Evolutionary conservation across 306 rosid species (phyloP).

Genomic region (Benincasa hispida): DNA sequence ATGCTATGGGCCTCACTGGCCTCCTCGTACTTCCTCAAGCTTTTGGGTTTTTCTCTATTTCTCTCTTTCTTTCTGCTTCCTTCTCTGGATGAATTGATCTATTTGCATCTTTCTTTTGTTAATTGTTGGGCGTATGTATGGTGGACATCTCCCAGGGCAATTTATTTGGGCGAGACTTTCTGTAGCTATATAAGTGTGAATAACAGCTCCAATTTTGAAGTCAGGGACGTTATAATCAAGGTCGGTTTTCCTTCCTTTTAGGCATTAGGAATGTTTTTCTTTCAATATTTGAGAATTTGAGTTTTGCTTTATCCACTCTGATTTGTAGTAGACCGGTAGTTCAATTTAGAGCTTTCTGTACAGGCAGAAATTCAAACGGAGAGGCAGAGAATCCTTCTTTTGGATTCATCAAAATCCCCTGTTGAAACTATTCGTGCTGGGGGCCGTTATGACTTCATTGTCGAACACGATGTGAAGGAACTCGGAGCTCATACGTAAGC

Average conservation of each 20-base stretch:
- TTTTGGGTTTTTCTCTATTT: conserved; percentile 41
- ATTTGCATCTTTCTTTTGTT: neutral
- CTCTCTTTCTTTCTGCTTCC: neutral
- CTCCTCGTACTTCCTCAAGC: conserved; percentile 98
- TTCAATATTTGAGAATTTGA: neutral
- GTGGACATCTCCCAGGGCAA: conserved; percentile 42
- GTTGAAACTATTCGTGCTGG: conserved; percentile 88
- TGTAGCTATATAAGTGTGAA: conserved; percentile 90
- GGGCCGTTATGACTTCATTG: conserved; percentile 93
- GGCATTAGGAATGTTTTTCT: neutral
- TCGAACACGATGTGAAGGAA: conserved; percentile 93
- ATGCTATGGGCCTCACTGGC: conserved; percentile 82
- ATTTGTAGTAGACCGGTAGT: neutral
- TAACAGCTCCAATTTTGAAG: conserved; percentile 86
- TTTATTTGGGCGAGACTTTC: conserved; percentile 91
- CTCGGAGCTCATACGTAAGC: conserved; percentile 95
- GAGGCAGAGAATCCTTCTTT: conserved; percentile 78
- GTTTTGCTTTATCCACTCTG: neutral
- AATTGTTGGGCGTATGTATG: neutral
- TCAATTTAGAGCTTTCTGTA: neutral
- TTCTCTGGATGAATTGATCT: neutral
- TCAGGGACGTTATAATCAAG: conserved; percentile 69
- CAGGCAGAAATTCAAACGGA: conserved; percentile 99
- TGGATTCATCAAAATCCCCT: conserved; percentile 82
- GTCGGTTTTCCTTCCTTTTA: conserved; percentile 12